Conservation (phyloP, 108 stramenopile genomes). For the Skeletonema costatum region DNA sequence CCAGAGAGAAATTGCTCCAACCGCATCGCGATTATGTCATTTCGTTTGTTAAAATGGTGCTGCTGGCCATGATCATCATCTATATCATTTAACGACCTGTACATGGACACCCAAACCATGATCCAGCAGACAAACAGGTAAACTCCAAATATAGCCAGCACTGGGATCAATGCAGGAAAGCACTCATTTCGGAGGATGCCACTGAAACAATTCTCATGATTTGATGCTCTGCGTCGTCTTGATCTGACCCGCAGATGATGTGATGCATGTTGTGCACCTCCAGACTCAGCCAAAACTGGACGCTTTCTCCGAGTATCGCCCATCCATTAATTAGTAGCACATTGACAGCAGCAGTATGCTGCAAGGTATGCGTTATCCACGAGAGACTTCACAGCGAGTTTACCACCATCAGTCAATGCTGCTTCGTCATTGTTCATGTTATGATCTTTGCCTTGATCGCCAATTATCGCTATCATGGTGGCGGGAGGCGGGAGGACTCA, state of each 20-base stretch:
- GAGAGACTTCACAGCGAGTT: no score
- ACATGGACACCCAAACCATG: not conserved
- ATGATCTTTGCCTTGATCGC: no score
- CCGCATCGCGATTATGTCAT: not conserved
- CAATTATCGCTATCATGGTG: no score
- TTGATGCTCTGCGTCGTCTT: not conserved
- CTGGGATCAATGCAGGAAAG: not conserved
- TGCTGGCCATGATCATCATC: not conserved
- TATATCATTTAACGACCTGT: not conserved
- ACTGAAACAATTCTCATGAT: not conserved
- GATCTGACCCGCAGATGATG: not conserved
- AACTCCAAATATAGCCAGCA: not conserved
- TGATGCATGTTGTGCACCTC: not conserved
- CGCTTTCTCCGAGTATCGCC: not conserved
- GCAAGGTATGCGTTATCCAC: not conserved
- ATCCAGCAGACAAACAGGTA: not conserved
- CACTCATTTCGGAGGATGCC: not conserved
- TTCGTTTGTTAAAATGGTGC: not conserved
- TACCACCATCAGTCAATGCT: no score
- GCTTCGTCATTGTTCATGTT: no score
- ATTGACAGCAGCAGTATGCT: not conserved
- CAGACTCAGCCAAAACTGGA: not conserved
- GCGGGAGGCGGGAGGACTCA: no score
- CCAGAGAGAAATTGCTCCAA: not conserved
- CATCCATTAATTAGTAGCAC: not conserved